These are phyloP conservation scores for Caryopteris hybrid DNA, from an alignment of 305 asterid genomes.

Conservation along the genomic window DNA sequence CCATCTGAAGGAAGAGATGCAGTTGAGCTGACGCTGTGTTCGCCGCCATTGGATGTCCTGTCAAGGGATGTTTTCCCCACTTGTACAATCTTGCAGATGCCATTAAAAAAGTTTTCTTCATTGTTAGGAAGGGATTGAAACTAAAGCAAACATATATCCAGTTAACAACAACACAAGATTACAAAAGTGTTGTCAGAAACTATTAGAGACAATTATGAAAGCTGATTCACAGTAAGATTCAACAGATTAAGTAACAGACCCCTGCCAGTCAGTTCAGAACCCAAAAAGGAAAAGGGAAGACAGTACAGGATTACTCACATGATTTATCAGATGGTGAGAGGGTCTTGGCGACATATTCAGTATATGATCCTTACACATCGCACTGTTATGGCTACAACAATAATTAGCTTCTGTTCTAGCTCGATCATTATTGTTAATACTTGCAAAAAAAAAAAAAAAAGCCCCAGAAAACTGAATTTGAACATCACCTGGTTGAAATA, in stretches of 20 bases:
- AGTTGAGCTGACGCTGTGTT: neutral
- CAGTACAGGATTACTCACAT: constrained; percentile 23
- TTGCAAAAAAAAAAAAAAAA: neutral
- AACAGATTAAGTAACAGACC: neutral
- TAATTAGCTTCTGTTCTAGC: neutral
- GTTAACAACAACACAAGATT: too few relatives aligned
- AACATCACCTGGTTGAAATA: constrained; percentile 9
- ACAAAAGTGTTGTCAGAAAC: neutral
- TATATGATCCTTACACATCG: constrained; percentile 31
- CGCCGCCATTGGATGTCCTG: constrained; percentile 20
- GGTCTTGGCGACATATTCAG: constrained; percentile 47
- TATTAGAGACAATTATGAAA: neutral
- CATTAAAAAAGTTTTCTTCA: constrained; percentile 6
- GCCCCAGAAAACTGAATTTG: neutral
- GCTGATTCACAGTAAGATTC: neutral
- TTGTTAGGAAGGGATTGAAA: neutral
- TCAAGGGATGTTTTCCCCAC: constrained; percentile 10
- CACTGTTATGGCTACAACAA: constrained; percentile 3
- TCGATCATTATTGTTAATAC: neutral
- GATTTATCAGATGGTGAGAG: constrained; percentile 16
- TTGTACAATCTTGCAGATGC: constrained; percentile 7
- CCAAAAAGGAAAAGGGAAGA: neutral
- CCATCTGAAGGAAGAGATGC: constrained; percentile 19
- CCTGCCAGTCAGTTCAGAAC: neutral
- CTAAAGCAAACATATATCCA: neutral